Evolutionary conservation across 495 filamentous ascomycete genomes (phyloP).

Genomic region (Pyronema omphalodes): DNA sequence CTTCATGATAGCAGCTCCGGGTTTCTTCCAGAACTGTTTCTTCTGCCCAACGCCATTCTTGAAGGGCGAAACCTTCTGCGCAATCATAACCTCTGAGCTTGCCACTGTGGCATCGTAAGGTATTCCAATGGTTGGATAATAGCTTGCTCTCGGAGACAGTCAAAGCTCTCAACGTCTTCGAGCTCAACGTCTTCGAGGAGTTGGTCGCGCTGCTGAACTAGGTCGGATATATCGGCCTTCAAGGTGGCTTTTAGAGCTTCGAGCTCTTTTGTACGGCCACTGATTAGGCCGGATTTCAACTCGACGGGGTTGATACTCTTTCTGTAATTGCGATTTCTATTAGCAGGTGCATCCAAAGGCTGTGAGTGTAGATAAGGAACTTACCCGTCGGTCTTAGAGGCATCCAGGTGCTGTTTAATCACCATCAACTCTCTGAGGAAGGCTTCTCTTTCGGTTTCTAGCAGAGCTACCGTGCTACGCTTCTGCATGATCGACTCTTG

Average conservation of each 20-base stretch:
- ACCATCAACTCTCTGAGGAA: slow-evolving; percentile 81
- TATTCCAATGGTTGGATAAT: slow-evolving; percentile 34
- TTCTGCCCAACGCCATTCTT: slow-evolving; percentile 19
- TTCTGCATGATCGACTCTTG: slow-evolving; percentile 82
- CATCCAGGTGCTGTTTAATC: slow-evolving; percentile 53
- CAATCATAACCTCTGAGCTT: slow-evolving; percentile 35
- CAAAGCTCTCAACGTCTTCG: slow-evolving; percentile 59
- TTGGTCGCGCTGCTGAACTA: slow-evolving; percentile 65
- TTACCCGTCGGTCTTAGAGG: slow-evolving; percentile 37
- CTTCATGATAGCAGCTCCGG: slow-evolving; percentile 78
- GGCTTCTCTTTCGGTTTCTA: slow-evolving; percentile 88
- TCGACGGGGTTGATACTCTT: slow-evolving; percentile 53
- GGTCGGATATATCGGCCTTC: slow-evolving; percentile 58
- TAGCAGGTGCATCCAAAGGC: too few relatives aligned
- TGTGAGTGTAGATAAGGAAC: too few relatives aligned
- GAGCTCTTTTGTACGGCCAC: slow-evolving; percentile 72
- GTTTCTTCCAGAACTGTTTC: slow-evolving; percentile 99
- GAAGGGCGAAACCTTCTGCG: slow-evolving; percentile 56
- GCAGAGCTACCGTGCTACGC: slow-evolving; percentile 83
- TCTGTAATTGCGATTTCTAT: too few relatives aligned
- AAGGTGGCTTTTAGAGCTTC: slow-evolving; percentile 70
- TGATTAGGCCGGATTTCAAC: slow-evolving; percentile 66
- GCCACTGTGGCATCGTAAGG: neutral
- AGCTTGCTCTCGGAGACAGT: slow-evolving; percentile 70
- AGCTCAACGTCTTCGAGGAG: slow-evolving; percentile 69